Percentiles rank a stretch among this genome's conserved stretches.
Conservation (phyloP, 305 asterid species). For the Fraxinus baroniana region DNA sequence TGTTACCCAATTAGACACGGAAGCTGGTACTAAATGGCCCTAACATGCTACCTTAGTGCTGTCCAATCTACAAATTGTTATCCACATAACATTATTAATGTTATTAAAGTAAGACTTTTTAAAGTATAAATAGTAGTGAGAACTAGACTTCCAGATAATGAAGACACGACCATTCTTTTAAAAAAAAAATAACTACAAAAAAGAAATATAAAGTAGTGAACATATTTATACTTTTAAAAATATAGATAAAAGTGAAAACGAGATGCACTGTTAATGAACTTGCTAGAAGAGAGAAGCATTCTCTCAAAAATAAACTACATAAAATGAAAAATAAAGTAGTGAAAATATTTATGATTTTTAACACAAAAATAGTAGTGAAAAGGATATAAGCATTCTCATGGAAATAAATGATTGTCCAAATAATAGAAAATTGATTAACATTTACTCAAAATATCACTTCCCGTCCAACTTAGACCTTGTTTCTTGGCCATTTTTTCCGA, state of each 20-base stretch:
- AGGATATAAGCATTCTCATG: too few relatives aligned
- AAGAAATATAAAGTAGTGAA: neutral
- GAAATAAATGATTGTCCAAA: neutral
- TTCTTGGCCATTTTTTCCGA: too few relatives aligned
- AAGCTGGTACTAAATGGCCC: neutral
- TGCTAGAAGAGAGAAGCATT: neutral
- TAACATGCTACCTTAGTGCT: slow-evolving; percentile 11
- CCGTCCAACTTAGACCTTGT: neutral
- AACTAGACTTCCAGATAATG: neutral
- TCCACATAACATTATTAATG: slow-evolving; percentile 14
- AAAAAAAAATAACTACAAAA: neutral
- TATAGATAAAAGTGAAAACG: neutral
- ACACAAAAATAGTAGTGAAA: neutral
- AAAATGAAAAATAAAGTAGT: neutral
- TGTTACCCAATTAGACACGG: neutral
- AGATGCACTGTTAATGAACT: neutral
- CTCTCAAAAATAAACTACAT: too few relatives aligned
- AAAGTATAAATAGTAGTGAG: neutral
- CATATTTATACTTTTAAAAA: neutral
- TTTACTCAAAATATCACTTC: neutral
- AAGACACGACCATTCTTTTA: neutral
- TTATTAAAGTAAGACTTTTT: slow-evolving; percentile 11
- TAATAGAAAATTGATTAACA: too few relatives aligned
- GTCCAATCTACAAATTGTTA: neutral
- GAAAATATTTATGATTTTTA: neutral